These are phyloP conservation scores for Phlegmacium glaucopus DNA, from an alignment of 768 basidiomycete genomes.

Conservation along the genomic window DNA sequence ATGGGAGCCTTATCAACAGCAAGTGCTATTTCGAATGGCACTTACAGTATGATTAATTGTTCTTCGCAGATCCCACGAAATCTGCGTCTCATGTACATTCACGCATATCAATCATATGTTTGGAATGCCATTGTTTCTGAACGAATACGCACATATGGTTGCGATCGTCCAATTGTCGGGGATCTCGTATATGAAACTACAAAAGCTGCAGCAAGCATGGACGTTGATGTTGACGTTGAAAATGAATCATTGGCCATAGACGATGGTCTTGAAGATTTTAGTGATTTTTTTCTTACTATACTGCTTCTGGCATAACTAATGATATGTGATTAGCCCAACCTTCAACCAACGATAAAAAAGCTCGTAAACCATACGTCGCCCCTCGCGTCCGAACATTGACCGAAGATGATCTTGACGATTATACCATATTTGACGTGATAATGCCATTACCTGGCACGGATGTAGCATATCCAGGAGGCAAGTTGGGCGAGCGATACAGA, in stretches of 20 bases:
- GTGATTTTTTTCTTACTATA: slow-evolving; percentile 8
- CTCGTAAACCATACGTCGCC: slow-evolving; percentile 57
- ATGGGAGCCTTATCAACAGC: slow-evolving; percentile 88
- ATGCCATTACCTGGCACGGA: slow-evolving; percentile 98
- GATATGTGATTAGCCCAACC: slow-evolving; percentile 16
- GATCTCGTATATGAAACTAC: slow-evolving; percentile 82
- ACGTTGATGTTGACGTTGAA: slow-evolving; percentile 31
- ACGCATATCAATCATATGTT: slow-evolving; percentile 97
- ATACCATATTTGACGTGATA: slow-evolving; percentile 91
- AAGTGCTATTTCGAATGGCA: slow-evolving; percentile 16
- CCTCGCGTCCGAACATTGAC: slow-evolving; percentile 76
- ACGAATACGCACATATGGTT: slow-evolving; percentile 76
- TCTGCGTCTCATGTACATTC: slow-evolving; percentile 94
- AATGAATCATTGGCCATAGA: slow-evolving; percentile 16
- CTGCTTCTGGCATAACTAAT: background rate
- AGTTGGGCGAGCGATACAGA: slow-evolving; percentile 81
- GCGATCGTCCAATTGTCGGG: slow-evolving; percentile 72
- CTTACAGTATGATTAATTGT: background rate
- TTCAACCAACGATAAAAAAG: slow-evolving; percentile 25
- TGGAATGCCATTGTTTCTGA: slow-evolving; percentile 98
- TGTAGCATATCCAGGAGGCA: slow-evolving; percentile 87
- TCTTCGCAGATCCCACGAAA: slow-evolving; percentile 85
- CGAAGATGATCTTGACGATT: slow-evolving; percentile 72
- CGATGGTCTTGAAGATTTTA: slow-evolving; percentile 21
- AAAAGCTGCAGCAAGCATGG: slow-evolving; percentile 30